These are phyloP conservation scores for Cutaneotrichosporon cyanovorans DNA, from an alignment of 1,284 basidiomycete genomes.

Conservation along the genomic window DNA sequence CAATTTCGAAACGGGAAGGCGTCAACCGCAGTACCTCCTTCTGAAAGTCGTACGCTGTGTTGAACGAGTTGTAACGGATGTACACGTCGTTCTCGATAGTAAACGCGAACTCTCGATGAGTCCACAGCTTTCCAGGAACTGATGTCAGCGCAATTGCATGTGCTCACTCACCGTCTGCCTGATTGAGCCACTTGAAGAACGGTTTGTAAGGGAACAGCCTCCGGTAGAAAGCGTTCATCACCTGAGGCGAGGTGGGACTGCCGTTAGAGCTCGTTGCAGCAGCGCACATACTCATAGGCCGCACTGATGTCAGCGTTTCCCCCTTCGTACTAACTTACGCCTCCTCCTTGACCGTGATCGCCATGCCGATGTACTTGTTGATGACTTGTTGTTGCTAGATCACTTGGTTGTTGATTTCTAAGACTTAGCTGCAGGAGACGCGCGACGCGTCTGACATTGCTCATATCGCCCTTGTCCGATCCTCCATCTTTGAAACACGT, in stretches of 20 bases:
- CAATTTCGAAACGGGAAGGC: slow-evolving; percentile 93
- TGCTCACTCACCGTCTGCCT: slow-evolving; percentile 55
- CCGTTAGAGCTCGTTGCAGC: slow-evolving; percentile 1
- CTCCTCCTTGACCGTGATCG: slow-evolving; percentile 6
- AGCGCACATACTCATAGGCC: neutral
- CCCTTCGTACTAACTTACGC: slow-evolving; percentile 1
- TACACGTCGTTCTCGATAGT: slow-evolving; percentile 88
- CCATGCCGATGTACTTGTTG: slow-evolving; percentile 2
- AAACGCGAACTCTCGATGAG: slow-evolving; percentile 94
- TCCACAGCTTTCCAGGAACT: slow-evolving; percentile 61
- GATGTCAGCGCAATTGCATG: neutral
- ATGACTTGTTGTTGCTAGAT: neutral
- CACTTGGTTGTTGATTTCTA: neutral
- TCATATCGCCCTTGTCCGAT: neutral
- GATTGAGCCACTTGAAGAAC: slow-evolving; percentile 91
- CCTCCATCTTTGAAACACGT: slow-evolving; percentile 1
- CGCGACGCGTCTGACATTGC: neutral
- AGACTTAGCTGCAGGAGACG: neutral
- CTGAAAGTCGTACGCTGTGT: slow-evolving; percentile 78
- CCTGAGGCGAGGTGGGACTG: slow-evolving; percentile 52
- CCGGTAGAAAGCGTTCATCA: slow-evolving; percentile 84
- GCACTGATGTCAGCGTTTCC: slow-evolving; percentile 1
- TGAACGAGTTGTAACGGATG: slow-evolving; percentile 90
- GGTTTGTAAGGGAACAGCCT: slow-evolving; percentile 91
- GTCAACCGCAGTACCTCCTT: slow-evolving; percentile 75